phyloP scores from a whole-genome alignment of 2,329 filamentous ascomycete genomes.

The Aspergillus sclerotialis region DNA sequence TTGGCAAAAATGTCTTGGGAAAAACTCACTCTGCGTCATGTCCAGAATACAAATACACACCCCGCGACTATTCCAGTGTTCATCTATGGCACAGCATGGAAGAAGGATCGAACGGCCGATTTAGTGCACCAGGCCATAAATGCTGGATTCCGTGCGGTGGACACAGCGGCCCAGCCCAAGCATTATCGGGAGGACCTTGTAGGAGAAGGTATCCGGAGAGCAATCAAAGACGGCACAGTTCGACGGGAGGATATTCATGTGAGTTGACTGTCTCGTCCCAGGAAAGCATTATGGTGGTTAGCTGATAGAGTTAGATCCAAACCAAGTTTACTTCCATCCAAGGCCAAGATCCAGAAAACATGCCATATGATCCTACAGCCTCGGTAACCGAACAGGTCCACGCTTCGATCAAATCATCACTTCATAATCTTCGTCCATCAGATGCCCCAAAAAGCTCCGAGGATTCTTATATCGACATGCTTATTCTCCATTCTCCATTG shows the following conservation, averaged over 20 bases:
- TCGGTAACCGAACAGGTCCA: conserved; percentile 59
- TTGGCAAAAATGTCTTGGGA: conserved; percentile 26
- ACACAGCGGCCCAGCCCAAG: conserved; percentile 71
- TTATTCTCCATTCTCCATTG: conserved; percentile 55
- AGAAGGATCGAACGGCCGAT: conserved; percentile 59
- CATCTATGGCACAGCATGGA: conserved; percentile 84
- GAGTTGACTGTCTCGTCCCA: conserved; percentile 15
- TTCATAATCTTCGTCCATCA: conserved; percentile 50
- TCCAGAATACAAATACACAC: conserved; percentile 14
- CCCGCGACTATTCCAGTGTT: conserved; percentile 36
- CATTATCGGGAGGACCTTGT: conserved; percentile 71
- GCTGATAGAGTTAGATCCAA: conserved; percentile 52
- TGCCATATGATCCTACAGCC: conserved; percentile 56
- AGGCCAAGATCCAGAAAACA: conserved; percentile 54
- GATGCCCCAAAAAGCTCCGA: conserved; percentile 21
- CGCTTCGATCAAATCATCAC: conserved; percentile 60
- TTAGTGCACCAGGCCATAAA: conserved; percentile 63
- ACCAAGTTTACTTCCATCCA: conserved; percentile 69
- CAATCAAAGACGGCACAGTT: conserved; percentile 54
- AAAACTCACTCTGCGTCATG: conserved; percentile 20
- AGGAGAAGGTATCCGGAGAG: conserved; percentile 58
- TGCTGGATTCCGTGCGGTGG: conserved; percentile 64
- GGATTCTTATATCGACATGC: conserved; percentile 49
- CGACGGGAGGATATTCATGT: conserved; percentile 58
- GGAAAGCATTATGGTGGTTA: neutral